These are phyloP conservation scores for Alternaria brassicae DNA, from an alignment of 2,329 filamentous ascomycete species.

Conservation along the genomic window DNA sequence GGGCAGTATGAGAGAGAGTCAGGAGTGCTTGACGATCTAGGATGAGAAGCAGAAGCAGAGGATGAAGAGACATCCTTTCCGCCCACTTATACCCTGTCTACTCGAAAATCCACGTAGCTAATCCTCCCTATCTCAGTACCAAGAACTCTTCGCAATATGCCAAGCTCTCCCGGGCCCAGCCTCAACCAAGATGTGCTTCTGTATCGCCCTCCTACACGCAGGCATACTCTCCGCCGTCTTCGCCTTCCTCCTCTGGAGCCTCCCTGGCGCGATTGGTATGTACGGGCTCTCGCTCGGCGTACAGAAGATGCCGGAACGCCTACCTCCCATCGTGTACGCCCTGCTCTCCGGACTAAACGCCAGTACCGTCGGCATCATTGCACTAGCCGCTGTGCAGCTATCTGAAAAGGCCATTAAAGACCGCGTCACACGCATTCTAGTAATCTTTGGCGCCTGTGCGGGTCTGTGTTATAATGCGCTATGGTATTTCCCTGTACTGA, in stretches of 20 bases:
- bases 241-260: constrained; percentile 70
- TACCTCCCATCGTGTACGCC: constrained; percentile 71
- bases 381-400: constrained; percentile 72
- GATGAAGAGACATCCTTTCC: too few species aligned
- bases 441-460: constrained; percentile 68
- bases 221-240: constrained; percentile 66
- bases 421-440: constrained; percentile 65
- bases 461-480: constrained; percentile 74
- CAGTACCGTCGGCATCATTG: constrained; percentile 74
- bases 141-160: constrained; percentile 73
- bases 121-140: constrained; percentile 59
- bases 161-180: constrained; percentile 72
- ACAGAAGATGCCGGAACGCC: constrained; percentile 62
- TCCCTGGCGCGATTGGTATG: constrained; percentile 76
- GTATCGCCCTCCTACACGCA: constrained; percentile 68
- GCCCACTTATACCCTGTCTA: neutral
- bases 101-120: neutral
- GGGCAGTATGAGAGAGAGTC: neutral
- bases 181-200: constrained; percentile 76
- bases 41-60: too few species aligned
- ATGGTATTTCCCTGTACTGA: constrained; percentile 76
- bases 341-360: constrained; percentile 75
- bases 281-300: constrained; percentile 71
- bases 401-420: constrained; percentile 73
- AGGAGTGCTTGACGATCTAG: too few species aligned